Conservation (phyloP, 371 early-diverging fungal genomes). For the Rhizomucor miehei region DNA sequence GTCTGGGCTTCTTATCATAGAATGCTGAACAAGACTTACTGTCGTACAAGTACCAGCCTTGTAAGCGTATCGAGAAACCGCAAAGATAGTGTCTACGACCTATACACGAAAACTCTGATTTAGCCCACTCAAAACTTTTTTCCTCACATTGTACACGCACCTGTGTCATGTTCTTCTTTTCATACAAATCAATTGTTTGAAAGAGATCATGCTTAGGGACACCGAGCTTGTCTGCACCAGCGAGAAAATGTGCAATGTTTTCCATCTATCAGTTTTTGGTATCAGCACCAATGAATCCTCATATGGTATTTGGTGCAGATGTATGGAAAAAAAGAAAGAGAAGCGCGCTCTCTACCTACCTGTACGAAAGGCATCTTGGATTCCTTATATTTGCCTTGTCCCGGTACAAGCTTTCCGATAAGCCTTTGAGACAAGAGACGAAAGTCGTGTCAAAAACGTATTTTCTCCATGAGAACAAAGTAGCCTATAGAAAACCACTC, state of each 20-base stretch:
- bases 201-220: slow-evolving; percentile 83
- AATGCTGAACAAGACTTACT: slow-evolving; percentile 32
- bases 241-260: slow-evolving; percentile 81
- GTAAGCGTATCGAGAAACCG: slow-evolving; percentile 79
- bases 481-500: slow-evolving; percentile 10
- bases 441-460: neutral
- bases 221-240: slow-evolving; percentile 67
- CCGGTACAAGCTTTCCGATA: slow-evolving; percentile 59
- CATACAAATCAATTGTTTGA: slow-evolving; percentile 89
- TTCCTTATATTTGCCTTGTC: slow-evolving; percentile 57
- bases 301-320: no score
- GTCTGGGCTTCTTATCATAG: neutral
- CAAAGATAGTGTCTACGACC: slow-evolving; percentile 75
- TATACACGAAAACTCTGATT: slow-evolving; percentile 3
- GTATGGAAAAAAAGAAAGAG: neutral
- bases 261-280: slow-evolving; percentile 74
- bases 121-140: neutral
- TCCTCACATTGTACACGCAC: slow-evolving; percentile 33
- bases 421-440: slow-evolving; percentile 47
- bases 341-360: no score
- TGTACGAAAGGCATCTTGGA: slow-evolving; percentile 83
- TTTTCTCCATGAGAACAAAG: no score
- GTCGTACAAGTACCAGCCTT: slow-evolving; percentile 58
- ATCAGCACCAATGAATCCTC: neutral
- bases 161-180: slow-evolving; percentile 82